Conservation (phyloP, 2,329 filamentous ascomycete genomes). For the Stachybotrys echinatus region DNA sequence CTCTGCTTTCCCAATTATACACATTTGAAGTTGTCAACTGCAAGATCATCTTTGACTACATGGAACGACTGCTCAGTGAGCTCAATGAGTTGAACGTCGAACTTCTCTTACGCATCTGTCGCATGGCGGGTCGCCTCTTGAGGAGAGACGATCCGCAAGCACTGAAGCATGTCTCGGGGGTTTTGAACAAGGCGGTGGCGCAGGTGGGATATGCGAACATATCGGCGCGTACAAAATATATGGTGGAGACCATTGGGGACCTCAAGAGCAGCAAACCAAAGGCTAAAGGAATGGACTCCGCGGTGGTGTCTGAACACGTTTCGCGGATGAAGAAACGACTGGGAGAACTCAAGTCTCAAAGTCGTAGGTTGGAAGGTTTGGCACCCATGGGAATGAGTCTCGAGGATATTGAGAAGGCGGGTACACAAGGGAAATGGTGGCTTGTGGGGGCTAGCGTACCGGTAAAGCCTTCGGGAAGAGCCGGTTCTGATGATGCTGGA, state of each 20-base stretch:
- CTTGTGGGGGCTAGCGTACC: slow-evolving; percentile 91
- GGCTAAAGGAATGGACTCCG: slow-evolving; percentile 63
- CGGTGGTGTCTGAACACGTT: slow-evolving; percentile 73
- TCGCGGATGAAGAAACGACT: slow-evolving; percentile 85
- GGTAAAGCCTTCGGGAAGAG: slow-evolving; percentile 21
- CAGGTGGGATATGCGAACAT: slow-evolving; percentile 64
- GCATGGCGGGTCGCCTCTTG: slow-evolving; percentile 74
- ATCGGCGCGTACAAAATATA: slow-evolving; percentile 88
- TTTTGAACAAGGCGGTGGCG: slow-evolving; percentile 68
- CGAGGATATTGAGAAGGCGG: slow-evolving; percentile 73
- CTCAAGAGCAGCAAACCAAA: slow-evolving; percentile 93
- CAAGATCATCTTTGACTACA: slow-evolving; percentile 84
- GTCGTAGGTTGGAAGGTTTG: slow-evolving; percentile 59
- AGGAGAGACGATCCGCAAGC: slow-evolving; percentile 84
- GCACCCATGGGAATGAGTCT: slow-evolving; percentile 80
- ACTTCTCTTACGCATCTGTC: slow-evolving; percentile 77
- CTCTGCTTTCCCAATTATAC: slow-evolving; percentile 81
- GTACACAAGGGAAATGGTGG: slow-evolving; percentile 97
- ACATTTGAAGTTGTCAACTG: slow-evolving; percentile 84
- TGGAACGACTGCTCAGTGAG: slow-evolving; percentile 68
- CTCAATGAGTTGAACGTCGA: slow-evolving; percentile 86
- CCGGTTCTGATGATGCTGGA: slow-evolving; percentile 10
- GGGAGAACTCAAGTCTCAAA: slow-evolving; percentile 62
- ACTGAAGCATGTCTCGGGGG: slow-evolving; percentile 80
- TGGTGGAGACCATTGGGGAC: slow-evolving; percentile 94